Percentiles rank a stretch among this genome's conserved stretches.
These are phyloP conservation scores for Licmophora abbreviata DNA, from an alignment of 108 stramenopile species.

Conservation along the genomic window DNA sequence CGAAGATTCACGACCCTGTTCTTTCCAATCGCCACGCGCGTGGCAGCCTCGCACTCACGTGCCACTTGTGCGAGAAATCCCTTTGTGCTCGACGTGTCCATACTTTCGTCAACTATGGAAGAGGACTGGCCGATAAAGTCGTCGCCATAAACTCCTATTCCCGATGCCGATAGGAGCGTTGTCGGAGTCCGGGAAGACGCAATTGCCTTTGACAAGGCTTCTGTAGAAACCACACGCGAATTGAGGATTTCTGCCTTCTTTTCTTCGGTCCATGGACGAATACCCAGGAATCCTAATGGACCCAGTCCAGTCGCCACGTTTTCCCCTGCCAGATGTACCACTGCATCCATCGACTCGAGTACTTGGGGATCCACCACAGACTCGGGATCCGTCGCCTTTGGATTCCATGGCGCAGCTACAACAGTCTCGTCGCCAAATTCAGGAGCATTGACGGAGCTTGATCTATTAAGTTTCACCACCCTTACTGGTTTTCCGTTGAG, in stretches of 20 bases:
- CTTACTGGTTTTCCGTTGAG: conserved; percentile 46
- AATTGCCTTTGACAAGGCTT: conserved; percentile 27
- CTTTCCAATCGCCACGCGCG: conserved; percentile 13
- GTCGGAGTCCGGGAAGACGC: conserved; percentile 3
- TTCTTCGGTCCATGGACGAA: conserved; percentile 39
- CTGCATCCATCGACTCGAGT: conserved; percentile 27
- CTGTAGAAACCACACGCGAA: conserved; percentile 26
- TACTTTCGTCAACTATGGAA: conserved; percentile 26
- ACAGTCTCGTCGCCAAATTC: conserved; percentile 5
- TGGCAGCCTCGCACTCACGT: conserved; percentile 34
- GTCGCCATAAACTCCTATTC: conserved; percentile 45
- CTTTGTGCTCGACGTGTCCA: conserved; percentile 18
- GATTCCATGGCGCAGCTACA: conserved; percentile 34
- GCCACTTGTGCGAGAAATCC: conserved; percentile 48
- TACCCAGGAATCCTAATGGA: conserved; percentile 38
- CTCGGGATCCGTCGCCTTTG: conserved; percentile 9
- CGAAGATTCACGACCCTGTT: conserved; percentile 47
- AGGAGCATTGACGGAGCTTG: conserved; percentile 11
- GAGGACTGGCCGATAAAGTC: conserved; percentile 18
- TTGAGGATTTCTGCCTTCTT: conserved; percentile 45
- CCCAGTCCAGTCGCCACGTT: conserved; percentile 40
- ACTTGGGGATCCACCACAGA: conserved; percentile 20
- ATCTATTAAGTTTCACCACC: conserved; percentile 13
- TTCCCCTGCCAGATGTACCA: conserved; percentile 43
- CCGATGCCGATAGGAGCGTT: conserved; percentile 30